These are phyloP conservation scores for Podospora pseudopauciseta DNA, from an alignment of 495 filamentous ascomycete species.

Conservation along the genomic window DNA sequence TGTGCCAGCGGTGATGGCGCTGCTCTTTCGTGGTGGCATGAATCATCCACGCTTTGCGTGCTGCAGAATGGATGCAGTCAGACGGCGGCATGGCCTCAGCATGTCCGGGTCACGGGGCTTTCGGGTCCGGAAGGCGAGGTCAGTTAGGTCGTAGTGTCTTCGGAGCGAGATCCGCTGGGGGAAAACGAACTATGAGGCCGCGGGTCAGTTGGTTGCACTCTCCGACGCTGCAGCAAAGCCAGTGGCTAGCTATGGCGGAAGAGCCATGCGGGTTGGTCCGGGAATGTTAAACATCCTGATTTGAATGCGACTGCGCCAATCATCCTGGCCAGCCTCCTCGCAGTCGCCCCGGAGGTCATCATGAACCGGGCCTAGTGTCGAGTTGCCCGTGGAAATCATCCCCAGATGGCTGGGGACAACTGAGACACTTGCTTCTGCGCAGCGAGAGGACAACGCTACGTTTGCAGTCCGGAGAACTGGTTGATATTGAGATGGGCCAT, in stretches of 20 bases:
- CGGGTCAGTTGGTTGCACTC: background rate
- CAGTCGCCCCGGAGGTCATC: background rate
- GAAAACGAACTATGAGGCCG: background rate
- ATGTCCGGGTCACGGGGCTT: background rate
- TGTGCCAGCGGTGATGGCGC: background rate
- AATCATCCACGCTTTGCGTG: conserved; percentile 1
- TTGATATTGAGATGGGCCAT: background rate
- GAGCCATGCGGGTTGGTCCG: conserved; percentile 5
- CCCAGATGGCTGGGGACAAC: background rate
- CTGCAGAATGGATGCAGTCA: background rate
- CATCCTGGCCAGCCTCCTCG: background rate
- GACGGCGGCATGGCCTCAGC: conserved; percentile 7
- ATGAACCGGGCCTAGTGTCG: background rate
- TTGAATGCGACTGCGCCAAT: conserved; percentile 3
- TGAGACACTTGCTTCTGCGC: background rate
- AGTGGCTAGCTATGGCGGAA: background rate
- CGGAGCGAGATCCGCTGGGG: conserved; percentile 6
- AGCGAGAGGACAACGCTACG: background rate
- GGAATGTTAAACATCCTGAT: conserved; percentile 1
- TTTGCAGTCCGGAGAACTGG: background rate
- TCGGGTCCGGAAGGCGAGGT: background rate
- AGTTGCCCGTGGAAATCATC: background rate
- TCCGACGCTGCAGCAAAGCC: background rate
- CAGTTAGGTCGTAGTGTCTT: background rate
- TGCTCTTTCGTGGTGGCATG: background rate